Conservation (phyloP, 1,284 basidiomycete genomes). For the Ustilago lituana region DNA sequence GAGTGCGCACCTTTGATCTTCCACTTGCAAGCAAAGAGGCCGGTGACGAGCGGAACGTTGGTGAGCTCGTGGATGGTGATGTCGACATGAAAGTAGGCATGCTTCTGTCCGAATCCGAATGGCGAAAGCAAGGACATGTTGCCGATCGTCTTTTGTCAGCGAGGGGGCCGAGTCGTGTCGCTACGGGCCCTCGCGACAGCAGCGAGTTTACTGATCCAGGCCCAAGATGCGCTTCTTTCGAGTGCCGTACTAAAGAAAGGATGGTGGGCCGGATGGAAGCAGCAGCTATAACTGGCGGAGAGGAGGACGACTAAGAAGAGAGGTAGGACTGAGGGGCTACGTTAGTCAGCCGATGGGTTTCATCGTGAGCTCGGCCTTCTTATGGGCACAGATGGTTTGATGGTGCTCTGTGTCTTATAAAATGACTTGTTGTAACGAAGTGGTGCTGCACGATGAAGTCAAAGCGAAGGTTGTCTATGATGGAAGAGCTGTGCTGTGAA, state of each 20-base stretch:
- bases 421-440: too few species aligned
- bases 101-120: conserved; percentile 70
- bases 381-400: too few species aligned
- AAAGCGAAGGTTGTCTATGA: too few species aligned
- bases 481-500: background rate
- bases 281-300: too few species aligned
- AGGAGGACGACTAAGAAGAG: too few species aligned
- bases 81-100: conserved; percentile 74
- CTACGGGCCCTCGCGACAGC: background rate
- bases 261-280: too few species aligned
- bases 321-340: too few species aligned
- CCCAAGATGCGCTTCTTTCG: too few species aligned
- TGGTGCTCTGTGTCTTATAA: too few species aligned
- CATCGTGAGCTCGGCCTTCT: background rate
- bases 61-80: conserved; percentile 78
- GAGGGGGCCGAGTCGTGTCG: background rate
- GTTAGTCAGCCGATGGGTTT: conserved; percentile 5
- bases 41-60: conserved; percentile 78
- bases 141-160: background rate
- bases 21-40: conserved; percentile 80
- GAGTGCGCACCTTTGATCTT: conserved; percentile 75
- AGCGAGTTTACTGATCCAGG: too few species aligned
- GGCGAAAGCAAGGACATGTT: conserved; percentile 57
- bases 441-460: too few species aligned
- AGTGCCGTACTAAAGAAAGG: too few species aligned